Evolutionary conservation across 176 grass and related monocot species (phyloP), one percentile per base, ranked within the genome.

Genomic region (Tuctoria greenei): DNA sequence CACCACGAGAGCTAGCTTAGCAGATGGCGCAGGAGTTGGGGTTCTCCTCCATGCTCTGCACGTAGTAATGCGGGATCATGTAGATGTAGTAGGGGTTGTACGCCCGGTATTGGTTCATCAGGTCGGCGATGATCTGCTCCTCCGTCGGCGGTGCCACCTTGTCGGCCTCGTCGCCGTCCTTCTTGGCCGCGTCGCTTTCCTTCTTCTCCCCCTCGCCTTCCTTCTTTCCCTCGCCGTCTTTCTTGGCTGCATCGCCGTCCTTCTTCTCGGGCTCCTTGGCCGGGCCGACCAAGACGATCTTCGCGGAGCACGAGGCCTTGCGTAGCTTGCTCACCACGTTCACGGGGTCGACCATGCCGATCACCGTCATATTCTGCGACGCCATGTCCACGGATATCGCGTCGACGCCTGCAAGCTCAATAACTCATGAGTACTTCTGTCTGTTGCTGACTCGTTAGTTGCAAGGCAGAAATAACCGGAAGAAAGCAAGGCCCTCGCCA

Each of bases 1-100:
- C n/a, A n/a, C n/a, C n/a, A n/a, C n/a, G n/a, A n/a, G n/a, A n/a
- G n/a, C n/a, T n/a, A n/a, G 74, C 57, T 85, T 67, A 95, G 71
- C 84, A 79, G 72, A 95, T 91, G 79, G 72, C 13, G 62, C 92
- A 97, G 65, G 93, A 85, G 77, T 93, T 97, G n/a, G 93, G 90
- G 78, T 91, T 81, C 80, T 97, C 93, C 85, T 93, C 93, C 16
- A 84, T 81, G 71, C 88, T 97, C 72, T 84, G 84, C 42, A 83
- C 79, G 31, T 76, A 82, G 90, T 97, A 97, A 10, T 85, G 82
- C 23, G 55, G 55, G 82, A 6, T 54, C 80, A 81, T 60, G 27
- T 76, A 72, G 31, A 81, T 60, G 27, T 76, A 72, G 31, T 31
- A 31, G 31, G 67, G 88, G 49, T 69, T 61, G 74, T 91, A 79